A percentile compares a stretch with the other conserved stretches of the same genome.
Evolutionary conservation across 2,329 filamentous ascomycete genomes (phyloP).

Genomic region (Xylaria hypoxylon): DNA sequence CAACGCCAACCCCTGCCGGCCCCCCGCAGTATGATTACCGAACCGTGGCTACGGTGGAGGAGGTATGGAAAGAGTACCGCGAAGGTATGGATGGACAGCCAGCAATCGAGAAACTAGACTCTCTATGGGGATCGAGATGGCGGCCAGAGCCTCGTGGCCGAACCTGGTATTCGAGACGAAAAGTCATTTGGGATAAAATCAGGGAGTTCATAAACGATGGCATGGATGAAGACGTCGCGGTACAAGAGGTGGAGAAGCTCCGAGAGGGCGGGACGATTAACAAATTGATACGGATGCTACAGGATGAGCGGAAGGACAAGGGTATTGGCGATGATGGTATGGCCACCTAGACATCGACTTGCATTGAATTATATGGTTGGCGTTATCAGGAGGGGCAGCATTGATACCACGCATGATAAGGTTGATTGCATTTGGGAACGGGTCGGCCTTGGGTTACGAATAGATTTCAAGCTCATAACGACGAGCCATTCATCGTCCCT

Average conservation of each 20-base stretch:
- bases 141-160: conserved; percentile 53
- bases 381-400: conserved; percentile 39
- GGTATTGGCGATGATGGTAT: conserved; percentile 48
- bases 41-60: conserved; percentile 52
- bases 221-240: conserved; percentile 52
- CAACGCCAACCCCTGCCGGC: conserved; percentile 44
- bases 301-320: conserved; percentile 53
- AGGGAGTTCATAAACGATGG: conserved; percentile 53
- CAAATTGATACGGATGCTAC: conserved; percentile 53
- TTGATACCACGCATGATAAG: conserved; percentile 45
- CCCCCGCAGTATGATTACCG: conserved; percentile 53
- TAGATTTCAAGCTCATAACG: conserved; percentile 13
- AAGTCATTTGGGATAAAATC: conserved; percentile 56
- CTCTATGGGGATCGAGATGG: conserved; percentile 53
- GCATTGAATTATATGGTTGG: conserved; percentile 37
- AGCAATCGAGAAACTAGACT: conserved; percentile 53
- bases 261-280: conserved; percentile 54
- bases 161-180: conserved; percentile 55
- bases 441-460: conserved; percentile 33
- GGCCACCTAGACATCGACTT: conserved; percentile 36
- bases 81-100: conserved; percentile 54
- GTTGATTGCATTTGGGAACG: conserved; percentile 39
- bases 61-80: conserved; percentile 55
- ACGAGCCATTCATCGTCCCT: not conserved
- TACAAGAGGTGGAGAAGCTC: conserved; percentile 53